These are phyloP conservation scores for Coccomyxa subellipsoidea DNA, from an alignment of 163 green algal genomes.

Conservation along the genomic window DNA sequence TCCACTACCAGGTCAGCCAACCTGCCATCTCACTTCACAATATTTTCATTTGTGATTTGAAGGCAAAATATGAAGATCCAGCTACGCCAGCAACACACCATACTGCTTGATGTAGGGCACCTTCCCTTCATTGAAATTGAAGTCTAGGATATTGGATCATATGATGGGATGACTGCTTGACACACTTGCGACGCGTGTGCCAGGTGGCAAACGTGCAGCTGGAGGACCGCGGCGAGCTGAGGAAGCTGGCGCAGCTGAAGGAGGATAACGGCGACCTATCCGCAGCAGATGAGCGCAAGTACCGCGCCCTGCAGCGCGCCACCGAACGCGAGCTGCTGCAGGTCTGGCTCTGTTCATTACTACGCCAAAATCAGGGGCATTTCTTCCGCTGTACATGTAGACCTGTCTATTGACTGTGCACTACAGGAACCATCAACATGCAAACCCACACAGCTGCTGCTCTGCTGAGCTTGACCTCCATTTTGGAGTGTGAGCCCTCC, in stretches of 20 bases:
- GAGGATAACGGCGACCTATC: conserved; percentile 86
- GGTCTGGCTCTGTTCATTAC: not conserved
- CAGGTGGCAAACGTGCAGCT: conserved; percentile 82
- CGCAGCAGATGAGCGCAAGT: conserved; percentile 86
- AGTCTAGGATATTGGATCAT: too few species aligned
- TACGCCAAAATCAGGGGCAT: too few species aligned
- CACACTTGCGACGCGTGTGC: not conserved
- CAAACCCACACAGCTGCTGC: too few species aligned
- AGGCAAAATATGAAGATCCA: too few species aligned
- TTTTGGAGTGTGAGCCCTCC: not conserved
- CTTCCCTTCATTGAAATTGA: too few species aligned
- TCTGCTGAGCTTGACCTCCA: not conserved
- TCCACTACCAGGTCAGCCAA: conserved; percentile 85
- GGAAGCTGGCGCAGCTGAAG: conserved; percentile 87
- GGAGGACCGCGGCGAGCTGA: conserved; percentile 72
- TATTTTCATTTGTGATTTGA: too few species aligned
- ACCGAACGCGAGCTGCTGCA: conserved; percentile 84
- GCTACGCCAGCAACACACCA: too few species aligned
- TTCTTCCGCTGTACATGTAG: too few species aligned
- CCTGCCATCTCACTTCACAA: not conserved
- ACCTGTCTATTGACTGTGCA: too few species aligned
- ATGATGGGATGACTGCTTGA: too few species aligned
- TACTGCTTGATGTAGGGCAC: too few species aligned
- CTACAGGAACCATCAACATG: too few species aligned
- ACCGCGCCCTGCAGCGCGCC: conserved; percentile 54